Evolutionary conservation across 352 stramenopile species (phyloP).

Genomic region (Pythium diclinum): DNA sequence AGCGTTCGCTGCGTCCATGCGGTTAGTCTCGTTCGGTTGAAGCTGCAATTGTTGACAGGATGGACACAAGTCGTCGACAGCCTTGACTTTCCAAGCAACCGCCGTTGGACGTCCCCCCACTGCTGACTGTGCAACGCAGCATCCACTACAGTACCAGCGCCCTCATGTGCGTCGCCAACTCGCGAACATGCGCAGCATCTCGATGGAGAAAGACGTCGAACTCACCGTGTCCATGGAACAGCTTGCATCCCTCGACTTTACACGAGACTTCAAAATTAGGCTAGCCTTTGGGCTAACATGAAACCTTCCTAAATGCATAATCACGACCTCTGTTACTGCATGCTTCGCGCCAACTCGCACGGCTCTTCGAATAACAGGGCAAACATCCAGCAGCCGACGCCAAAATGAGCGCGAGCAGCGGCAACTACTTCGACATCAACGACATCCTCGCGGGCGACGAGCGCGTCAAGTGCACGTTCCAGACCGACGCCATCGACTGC

Average conservation of each 20-base stretch:
- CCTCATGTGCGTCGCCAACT: no score
- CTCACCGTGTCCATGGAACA: no score
- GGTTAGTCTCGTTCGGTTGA: not conserved
- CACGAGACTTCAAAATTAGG: no score
- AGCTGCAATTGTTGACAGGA: slow-evolving; percentile 1
- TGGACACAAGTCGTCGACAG: not conserved
- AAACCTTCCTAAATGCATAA: no score
- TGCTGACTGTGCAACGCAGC: no score
- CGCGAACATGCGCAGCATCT: no score
- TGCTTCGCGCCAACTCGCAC: slow-evolving; percentile 21
- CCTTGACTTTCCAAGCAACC: no score
- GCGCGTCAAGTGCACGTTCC: slow-evolving; percentile 74
- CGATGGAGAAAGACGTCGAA: no score
- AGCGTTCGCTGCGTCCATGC: not conserved
- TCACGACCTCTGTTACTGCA: not conserved
- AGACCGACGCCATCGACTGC: slow-evolving; percentile 62
- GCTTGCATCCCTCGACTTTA: no score
- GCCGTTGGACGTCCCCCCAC: no score
- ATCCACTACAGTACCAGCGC: no score
- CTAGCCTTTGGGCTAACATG: no score
- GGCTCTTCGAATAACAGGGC: not conserved
- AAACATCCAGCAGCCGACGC: not conserved
- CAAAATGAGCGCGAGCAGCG: slow-evolving; percentile 17
- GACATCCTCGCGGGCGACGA: slow-evolving; percentile 79
- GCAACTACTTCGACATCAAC: slow-evolving; percentile 69